Evolutionary conservation across 257 asterid genomes (phyloP).

Genomic region (Eucommia ulmoides): DNA sequence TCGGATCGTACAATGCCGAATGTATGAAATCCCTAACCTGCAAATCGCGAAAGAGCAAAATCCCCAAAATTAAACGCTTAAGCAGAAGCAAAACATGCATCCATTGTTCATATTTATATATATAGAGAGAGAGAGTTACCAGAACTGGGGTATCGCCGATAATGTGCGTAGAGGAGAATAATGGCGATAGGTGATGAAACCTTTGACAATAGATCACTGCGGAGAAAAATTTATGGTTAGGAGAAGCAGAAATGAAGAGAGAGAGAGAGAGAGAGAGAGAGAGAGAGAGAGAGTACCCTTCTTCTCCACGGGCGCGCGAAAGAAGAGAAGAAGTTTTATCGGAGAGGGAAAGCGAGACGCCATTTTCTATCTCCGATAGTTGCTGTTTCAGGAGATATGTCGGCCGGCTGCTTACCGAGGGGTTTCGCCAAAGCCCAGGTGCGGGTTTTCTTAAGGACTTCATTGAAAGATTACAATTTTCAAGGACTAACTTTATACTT

Average conservation of each 20-base stretch:
- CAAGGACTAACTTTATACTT: too few relatives aligned
- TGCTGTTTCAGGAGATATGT: too few relatives aligned
- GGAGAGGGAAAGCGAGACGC: constrained; percentile 43
- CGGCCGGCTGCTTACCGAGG: too few relatives aligned
- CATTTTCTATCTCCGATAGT: constrained; percentile 22
- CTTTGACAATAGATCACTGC: constrained; percentile 33
- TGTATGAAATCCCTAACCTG: constrained; percentile 89
- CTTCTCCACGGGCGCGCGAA: constrained; percentile 17
- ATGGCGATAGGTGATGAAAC: constrained; percentile 15
- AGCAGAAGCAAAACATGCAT: background rate
- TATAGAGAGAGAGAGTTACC: constrained; percentile 21
- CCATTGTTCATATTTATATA: background rate
- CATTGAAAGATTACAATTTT: too few relatives aligned
- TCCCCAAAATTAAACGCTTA: background rate
- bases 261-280: too few relatives aligned
- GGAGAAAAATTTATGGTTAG: constrained; percentile 5
- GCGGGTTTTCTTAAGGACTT: too few relatives aligned
- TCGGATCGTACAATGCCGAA: constrained; percentile 68
- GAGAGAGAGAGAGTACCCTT: constrained; percentile 31
- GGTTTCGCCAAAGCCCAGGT: too few relatives aligned
- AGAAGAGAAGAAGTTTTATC: constrained; percentile 25
- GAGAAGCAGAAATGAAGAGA: background rate
- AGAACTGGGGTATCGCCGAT: constrained; percentile 63
- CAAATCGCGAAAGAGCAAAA: constrained; percentile 3
- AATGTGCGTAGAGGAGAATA: constrained; percentile 50